Evolutionary conservation across 73 alveolate species (phyloP).

Genomic region (Paramecium sonneborni): DNA sequence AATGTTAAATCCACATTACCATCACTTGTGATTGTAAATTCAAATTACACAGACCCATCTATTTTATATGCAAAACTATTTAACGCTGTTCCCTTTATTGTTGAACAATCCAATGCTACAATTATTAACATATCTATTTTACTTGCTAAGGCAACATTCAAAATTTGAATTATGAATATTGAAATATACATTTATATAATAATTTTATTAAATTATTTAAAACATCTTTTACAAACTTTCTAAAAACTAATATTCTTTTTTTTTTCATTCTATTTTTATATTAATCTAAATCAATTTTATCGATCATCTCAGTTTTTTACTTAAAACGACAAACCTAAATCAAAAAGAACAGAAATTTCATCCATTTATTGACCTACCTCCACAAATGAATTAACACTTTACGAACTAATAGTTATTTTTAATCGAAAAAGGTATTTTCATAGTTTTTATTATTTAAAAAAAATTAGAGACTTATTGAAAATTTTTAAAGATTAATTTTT

Average conservation of each 20-base stretch:
- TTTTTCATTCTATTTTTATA: neutral
- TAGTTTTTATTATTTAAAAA: too few relatives aligned
- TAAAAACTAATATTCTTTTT: neutral
- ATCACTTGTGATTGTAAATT: neutral
- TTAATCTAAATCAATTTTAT: neutral
- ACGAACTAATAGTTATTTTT: too few relatives aligned
- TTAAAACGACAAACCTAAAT: too few relatives aligned
- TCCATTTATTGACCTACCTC: too few relatives aligned
- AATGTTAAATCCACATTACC: conserved; percentile 11
- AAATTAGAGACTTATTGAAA: neutral
- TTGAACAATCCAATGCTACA: conserved; percentile 25
- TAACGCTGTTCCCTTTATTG: neutral
- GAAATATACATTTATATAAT: neutral
- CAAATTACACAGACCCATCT: neutral
- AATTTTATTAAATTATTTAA: neutral
- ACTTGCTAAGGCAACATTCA: conserved; percentile 2
- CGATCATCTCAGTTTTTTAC: too few relatives aligned
- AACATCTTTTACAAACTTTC: neutral
- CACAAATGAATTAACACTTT: too few relatives aligned
- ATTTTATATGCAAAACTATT: neutral
- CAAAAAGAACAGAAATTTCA: too few relatives aligned
- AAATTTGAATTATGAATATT: conserved; percentile 12
- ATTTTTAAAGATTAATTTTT: neutral
- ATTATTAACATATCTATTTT: neutral
- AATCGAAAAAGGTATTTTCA: too few relatives aligned